Evolutionary conservation across 352 stramenopile genomes (phyloP).

Genomic region (Peronospora destructor): DNA sequence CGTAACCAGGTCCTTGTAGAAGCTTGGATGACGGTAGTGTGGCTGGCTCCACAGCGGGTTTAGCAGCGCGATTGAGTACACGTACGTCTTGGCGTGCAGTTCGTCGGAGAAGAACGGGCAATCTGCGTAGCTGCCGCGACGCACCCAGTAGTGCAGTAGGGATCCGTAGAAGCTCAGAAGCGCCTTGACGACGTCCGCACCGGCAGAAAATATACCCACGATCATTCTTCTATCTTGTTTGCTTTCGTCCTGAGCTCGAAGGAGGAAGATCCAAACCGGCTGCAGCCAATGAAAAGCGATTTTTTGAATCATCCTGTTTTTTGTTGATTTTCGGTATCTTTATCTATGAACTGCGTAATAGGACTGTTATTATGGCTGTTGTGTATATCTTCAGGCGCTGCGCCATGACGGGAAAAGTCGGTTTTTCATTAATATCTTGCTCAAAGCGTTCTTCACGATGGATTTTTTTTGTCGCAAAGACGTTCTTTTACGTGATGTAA

Average conservation of each 20-base stretch:
- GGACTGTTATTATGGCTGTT: too few relatives aligned
- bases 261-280: not conserved
- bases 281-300: too few relatives aligned
- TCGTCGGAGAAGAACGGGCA: constrained; percentile 75
- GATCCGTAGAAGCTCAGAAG: constrained; percentile 75
- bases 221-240: constrained; percentile 18
- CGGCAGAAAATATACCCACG: constrained; percentile 24
- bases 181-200: constrained; percentile 24
- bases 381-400: too few relatives aligned
- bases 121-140: constrained; percentile 60
- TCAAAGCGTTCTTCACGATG: too few relatives aligned
- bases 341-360: too few relatives aligned
- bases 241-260: constrained; percentile 6
- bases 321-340: too few relatives aligned
- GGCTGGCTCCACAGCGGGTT: constrained; percentile 93
- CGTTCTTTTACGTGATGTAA: too few relatives aligned
- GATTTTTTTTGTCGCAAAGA: too few relatives aligned
- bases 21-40: constrained; percentile 95
- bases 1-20: constrained; percentile 91
- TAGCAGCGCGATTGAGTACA: constrained; percentile 92
- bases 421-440: too few relatives aligned
- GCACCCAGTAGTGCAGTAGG: constrained; percentile 73
- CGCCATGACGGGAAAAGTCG: too few relatives aligned
- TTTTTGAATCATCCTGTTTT: too few relatives aligned
- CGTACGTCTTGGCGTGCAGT: constrained; percentile 86